Evolutionary conservation across 192 early-diverging fungal species (phyloP).

Genomic region (Allomyces macrogynus): DNA sequence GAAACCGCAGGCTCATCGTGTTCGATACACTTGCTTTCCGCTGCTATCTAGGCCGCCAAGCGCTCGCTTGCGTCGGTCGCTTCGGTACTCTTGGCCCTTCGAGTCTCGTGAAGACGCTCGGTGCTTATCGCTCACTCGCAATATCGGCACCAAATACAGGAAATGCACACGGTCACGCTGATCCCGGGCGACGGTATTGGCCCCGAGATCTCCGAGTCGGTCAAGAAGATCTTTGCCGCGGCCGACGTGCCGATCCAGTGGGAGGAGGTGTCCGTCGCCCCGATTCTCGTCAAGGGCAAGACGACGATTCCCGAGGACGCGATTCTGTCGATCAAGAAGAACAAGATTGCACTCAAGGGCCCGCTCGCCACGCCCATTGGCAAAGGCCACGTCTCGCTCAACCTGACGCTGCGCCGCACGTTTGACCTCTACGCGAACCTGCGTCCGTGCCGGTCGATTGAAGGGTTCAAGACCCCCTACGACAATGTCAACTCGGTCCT

Average conservation of each 20-base stretch:
- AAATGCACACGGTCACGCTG: slow-evolving; percentile 57
- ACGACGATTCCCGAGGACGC: slow-evolving; percentile 86
- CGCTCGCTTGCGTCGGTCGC: not conserved
- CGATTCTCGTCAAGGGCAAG: slow-evolving; percentile 74
- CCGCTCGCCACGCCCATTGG: slow-evolving; percentile 96
- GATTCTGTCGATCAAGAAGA: slow-evolving; percentile 71
- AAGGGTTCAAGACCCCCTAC: slow-evolving; percentile 89
- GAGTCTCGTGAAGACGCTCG: not conserved
- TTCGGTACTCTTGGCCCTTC: not conserved
- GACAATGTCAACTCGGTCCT: slow-evolving; percentile 92
- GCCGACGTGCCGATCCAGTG: slow-evolving; percentile 88
- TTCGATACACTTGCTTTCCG: no score
- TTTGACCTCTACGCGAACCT: slow-evolving; percentile 98
- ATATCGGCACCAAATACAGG: not conserved
- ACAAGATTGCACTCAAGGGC: slow-evolving; percentile 92
- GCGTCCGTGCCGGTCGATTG: slow-evolving; percentile 91
- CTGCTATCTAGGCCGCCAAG: not conserved
- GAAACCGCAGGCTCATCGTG: no score
- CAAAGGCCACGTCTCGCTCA: slow-evolving; percentile 96
- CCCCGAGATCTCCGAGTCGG: slow-evolving; percentile 86
- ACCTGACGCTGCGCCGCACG: slow-evolving; percentile 67
- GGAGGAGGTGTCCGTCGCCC: slow-evolving; percentile 89
- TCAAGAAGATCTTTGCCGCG: slow-evolving; percentile 77
- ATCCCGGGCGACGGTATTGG: slow-evolving; percentile 98
- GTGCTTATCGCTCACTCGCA: not conserved